Percentiles rank a stretch among this genome's conserved stretches.
These are phyloP conservation scores for Pichia sp. DNA, from an alignment of 1,139 yeast species.

Conservation along the genomic window DNA sequence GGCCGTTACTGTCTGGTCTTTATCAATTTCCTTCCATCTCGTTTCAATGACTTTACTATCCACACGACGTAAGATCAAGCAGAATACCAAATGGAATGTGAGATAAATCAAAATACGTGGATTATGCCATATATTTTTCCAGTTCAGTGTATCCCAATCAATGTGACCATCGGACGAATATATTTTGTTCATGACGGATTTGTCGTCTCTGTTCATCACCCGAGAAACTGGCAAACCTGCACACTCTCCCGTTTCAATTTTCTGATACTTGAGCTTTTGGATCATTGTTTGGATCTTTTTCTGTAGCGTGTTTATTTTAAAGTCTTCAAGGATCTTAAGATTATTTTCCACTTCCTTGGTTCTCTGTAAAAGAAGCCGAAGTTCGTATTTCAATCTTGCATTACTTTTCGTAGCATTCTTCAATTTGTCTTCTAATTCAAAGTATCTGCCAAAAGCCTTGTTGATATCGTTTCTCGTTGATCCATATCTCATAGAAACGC, in stretches of 20 bases:
- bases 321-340: slow-evolving; percentile 27
- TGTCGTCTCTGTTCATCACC: too few relatives aligned
- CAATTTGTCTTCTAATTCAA: slow-evolving; percentile 35
- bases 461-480: slow-evolving; percentile 15
- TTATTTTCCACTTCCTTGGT: slow-evolving; percentile 78
- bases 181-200: too few relatives aligned
- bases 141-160: slow-evolving; percentile 10
- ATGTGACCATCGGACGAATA: slow-evolving; percentile 8
- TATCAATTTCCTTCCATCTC: slow-evolving; percentile 24
- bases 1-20: slow-evolving; percentile 18
- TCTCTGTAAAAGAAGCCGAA: slow-evolving; percentile 62
- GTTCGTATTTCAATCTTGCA: slow-evolving; percentile 75
- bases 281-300: slow-evolving; percentile 14
- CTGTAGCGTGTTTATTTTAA: slow-evolving; percentile 34
- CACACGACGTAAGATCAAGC: slow-evolving; percentile 10
- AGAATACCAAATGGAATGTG: slow-evolving; percentile 14
- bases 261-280: too few relatives aligned
- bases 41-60: slow-evolving; percentile 20
- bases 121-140: slow-evolving; percentile 10
- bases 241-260: too few relatives aligned
- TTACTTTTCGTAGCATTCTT: slow-evolving; percentile 61
- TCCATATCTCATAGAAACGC: slow-evolving; percentile 12
- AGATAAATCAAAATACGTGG: slow-evolving; percentile 19
- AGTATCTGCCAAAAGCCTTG: slow-evolving; percentile 18
- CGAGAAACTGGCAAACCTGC: too few relatives aligned